A percentile compares a stretch with the other conserved stretches of the same genome.
phyloP scores from a whole-genome alignment of 805 yeast species.

The Saturnispora ahearnii region DNA sequence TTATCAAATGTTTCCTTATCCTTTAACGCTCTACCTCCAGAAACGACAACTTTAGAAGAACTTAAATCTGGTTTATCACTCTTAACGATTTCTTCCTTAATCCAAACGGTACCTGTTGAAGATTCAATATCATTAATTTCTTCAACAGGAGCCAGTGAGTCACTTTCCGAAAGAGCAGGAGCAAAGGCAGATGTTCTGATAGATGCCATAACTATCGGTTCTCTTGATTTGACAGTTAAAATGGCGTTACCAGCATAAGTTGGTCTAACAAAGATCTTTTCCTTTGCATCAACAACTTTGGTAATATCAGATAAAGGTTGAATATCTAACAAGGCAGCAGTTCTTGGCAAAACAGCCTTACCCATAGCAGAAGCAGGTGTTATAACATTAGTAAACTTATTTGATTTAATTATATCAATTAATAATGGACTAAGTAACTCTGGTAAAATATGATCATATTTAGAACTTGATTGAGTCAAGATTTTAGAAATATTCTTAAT shows the following conservation, averaged over 20 bases:
- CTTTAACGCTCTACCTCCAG: conserved; percentile 94
- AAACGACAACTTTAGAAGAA: conserved; percentile 69
- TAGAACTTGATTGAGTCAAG: conserved; percentile 46
- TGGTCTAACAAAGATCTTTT: conserved; percentile 76
- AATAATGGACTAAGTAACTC: conserved; percentile 72
- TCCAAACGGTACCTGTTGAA: conserved; percentile 47
- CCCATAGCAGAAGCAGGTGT: conserved; percentile 83
- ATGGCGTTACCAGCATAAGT: conserved; percentile 94
- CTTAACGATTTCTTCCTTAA: conserved; percentile 62
- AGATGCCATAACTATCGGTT: conserved; percentile 59
- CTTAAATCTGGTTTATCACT: conserved; percentile 88
- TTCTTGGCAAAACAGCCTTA: conserved; percentile 76
- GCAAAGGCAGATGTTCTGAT: conserved; percentile 79
- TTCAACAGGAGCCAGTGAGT: conserved; percentile 35
- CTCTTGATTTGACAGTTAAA: conserved; percentile 67
- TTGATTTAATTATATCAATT: conserved; percentile 34
- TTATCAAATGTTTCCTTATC: conserved; percentile 79
- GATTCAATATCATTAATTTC: conserved; percentile 35
- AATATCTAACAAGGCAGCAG: conserved; percentile 73
- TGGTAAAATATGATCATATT: conserved; percentile 64
- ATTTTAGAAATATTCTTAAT: conserved; percentile 47
- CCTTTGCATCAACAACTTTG: conserved; percentile 44
- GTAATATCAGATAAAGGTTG: conserved; percentile 85
- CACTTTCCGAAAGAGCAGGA: conserved; percentile 27
- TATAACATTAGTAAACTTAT: conserved; percentile 40